phyloP scores from a whole-genome alignment of 257 asterid genomes.

The Nicotiana noctiflora region DNA sequence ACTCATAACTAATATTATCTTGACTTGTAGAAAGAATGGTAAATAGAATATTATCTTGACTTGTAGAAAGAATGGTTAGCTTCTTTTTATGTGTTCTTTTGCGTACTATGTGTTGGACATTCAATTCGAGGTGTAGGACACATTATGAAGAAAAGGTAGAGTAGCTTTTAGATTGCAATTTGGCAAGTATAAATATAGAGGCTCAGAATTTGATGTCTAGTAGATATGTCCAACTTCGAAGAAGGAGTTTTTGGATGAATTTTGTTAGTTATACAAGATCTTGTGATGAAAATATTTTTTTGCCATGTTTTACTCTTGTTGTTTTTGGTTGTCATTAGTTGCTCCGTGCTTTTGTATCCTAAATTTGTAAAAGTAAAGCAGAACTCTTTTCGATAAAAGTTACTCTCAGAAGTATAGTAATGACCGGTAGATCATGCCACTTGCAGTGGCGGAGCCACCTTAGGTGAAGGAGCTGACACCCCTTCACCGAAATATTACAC shows the following conservation, averaged over 20 bases:
- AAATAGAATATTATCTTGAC: too few species aligned
- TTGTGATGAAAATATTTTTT: not conserved
- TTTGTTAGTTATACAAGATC: not conserved
- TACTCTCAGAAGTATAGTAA: not conserved
- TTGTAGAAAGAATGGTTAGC: too few species aligned
- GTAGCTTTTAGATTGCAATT: too few species aligned
- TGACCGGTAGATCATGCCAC: not conserved
- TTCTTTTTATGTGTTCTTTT: not conserved
- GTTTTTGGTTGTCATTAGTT: not conserved
- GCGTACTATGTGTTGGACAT: not conserved
- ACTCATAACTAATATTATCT: not conserved
- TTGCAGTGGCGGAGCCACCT: too few species aligned
- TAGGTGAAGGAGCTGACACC: too few species aligned
- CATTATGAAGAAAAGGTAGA: too few species aligned
- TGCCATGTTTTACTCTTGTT: not conserved
- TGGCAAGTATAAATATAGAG: not conserved
- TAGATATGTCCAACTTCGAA: not conserved
- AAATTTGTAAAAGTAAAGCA: not conserved
- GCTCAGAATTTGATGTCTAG: not conserved
- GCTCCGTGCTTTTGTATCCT: not conserved
- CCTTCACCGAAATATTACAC: too few species aligned
- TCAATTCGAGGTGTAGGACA: not conserved
- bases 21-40: not conserved
- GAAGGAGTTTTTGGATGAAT: not conserved
- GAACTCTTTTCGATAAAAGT: not conserved